Evolutionary conservation across 164 flowering plant genomes (phyloP).

Genomic region (Warburgia ugandensis): DNA sequence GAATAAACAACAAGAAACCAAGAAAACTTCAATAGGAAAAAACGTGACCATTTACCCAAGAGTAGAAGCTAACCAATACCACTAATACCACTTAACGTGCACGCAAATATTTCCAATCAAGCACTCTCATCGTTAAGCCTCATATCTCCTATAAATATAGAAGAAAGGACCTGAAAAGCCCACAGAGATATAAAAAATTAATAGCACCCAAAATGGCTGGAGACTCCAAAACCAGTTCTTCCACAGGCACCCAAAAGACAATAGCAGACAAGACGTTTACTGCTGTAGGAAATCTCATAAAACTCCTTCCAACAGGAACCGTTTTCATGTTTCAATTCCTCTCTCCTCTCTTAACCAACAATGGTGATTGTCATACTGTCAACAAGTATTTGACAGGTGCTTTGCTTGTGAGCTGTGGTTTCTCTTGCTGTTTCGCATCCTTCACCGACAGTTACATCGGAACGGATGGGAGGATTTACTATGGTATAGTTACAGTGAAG

Average conservation of each 20-base stretch:
- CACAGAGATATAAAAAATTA: too few relatives aligned
- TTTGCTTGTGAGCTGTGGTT: constrained; percentile 43
- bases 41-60: too few relatives aligned
- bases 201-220: too few relatives aligned
- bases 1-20: too few relatives aligned
- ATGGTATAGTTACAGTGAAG: constrained; percentile 52
- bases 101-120: too few relatives aligned
- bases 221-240: background rate
- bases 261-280: constrained; percentile 17
- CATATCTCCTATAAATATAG: too few relatives aligned
- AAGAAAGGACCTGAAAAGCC: too few relatives aligned
- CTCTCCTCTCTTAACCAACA: constrained; percentile 67
- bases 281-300: constrained; percentile 57
- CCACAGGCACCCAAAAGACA: background rate
- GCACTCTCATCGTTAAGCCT: too few relatives aligned
- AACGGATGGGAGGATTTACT: constrained; percentile 38
- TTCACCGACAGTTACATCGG: constrained; percentile 77
- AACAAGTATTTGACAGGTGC: constrained; percentile 50
- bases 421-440: constrained; percentile 52
- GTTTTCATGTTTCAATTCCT: constrained; percentile 74
- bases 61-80: too few relatives aligned
- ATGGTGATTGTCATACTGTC: constrained; percentile 51
- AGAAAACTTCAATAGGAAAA: too few relatives aligned
- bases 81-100: too few relatives aligned
- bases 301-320: constrained; percentile 86